Evolutionary conservation across 768 basidiomycete genomes (phyloP).

Genomic region (Macrolepiota dolichaula): DNA sequence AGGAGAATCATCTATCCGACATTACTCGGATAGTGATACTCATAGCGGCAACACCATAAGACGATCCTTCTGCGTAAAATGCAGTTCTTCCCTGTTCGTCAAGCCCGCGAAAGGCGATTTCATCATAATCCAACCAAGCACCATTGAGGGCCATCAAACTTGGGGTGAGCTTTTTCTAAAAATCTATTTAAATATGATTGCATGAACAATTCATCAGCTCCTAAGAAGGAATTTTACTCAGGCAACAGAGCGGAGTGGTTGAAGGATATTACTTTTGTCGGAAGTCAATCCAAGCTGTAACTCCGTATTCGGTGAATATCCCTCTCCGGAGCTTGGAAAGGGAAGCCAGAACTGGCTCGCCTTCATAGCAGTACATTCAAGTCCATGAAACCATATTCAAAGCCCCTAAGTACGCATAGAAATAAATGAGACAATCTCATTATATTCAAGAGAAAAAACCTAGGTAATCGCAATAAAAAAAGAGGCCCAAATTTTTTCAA

Average conservation of each 20-base stretch:
- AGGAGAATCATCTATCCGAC: slow-evolving; percentile 17
- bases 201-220: slow-evolving; percentile 12
- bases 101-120: slow-evolving; percentile 18
- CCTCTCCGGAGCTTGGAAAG: too few species aligned
- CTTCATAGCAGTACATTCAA: too few species aligned
- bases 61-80: slow-evolving; percentile 28
- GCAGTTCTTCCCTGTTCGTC: slow-evolving; percentile 25
- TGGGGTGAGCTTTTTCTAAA: slow-evolving; percentile 20
- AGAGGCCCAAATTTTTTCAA: too few species aligned
- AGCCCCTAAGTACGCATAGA: too few species aligned
- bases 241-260: slow-evolving; percentile 18
- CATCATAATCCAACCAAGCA: slow-evolving; percentile 20
- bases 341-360: too few species aligned
- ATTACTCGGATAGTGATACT: slow-evolving; percentile 23
- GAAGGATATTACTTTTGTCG: slow-evolving; percentile 18
- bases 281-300: slow-evolving; percentile 10
- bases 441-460: too few species aligned
- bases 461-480: too few species aligned
- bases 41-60: slow-evolving; percentile 23
- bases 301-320: background rate
- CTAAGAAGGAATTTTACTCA: slow-evolving; percentile 18
- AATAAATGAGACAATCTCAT: too few species aligned
- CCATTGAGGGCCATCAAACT: slow-evolving; percentile 18
- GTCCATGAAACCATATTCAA: too few species aligned
- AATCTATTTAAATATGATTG: background rate